These are phyloP conservation scores for Xylariaceae sp. DNA, from an alignment of 2,329 filamentous ascomycete genomes.

Conservation along the genomic window DNA sequence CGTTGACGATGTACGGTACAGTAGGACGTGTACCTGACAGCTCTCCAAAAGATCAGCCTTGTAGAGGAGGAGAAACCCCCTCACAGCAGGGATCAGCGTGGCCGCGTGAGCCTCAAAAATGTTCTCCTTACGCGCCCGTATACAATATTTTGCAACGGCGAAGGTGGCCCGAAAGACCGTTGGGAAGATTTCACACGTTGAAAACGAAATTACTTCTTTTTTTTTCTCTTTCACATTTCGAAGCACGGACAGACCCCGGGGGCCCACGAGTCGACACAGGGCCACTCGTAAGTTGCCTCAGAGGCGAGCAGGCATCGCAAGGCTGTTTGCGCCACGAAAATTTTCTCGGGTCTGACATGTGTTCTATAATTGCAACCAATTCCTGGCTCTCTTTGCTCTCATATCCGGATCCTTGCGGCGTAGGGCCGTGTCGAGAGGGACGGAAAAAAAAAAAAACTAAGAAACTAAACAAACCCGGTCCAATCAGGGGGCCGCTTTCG, in stretches of 20 bases:
- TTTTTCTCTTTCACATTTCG: not conserved
- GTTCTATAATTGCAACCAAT: conserved; percentile 22
- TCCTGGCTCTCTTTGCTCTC: not conserved
- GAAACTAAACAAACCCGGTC: conserved; percentile 12
- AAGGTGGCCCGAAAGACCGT: conserved; percentile 1
- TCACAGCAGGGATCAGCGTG: conserved; percentile 5
- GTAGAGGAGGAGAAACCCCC: not conserved
- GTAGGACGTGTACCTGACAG: no score
- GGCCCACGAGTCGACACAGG: conserved; percentile 1
- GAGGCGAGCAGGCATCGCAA: not conserved
- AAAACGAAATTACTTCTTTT: not conserved
- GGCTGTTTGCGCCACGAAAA: conserved; percentile 21
- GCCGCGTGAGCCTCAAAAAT: conserved; percentile 9
- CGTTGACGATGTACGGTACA: not conserved
- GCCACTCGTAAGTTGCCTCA: conserved; percentile 8
- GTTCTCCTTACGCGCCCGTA: not conserved
- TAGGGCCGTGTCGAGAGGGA: conserved; percentile 13
- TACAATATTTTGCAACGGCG: conserved; percentile 1
- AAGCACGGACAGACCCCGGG: not conserved
- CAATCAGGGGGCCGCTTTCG: conserved; percentile 8
- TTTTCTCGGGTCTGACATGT: conserved; percentile 27
- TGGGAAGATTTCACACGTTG: not conserved
- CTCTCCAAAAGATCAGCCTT: conserved; percentile 9
- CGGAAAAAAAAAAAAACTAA: no score
- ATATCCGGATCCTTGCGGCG: conserved; percentile 16